Evolutionary conservation across 1,139 yeast genomes (phyloP), one percentile per base, ranked within the genome.

Genomic region (Pichia terricola): DNA sequence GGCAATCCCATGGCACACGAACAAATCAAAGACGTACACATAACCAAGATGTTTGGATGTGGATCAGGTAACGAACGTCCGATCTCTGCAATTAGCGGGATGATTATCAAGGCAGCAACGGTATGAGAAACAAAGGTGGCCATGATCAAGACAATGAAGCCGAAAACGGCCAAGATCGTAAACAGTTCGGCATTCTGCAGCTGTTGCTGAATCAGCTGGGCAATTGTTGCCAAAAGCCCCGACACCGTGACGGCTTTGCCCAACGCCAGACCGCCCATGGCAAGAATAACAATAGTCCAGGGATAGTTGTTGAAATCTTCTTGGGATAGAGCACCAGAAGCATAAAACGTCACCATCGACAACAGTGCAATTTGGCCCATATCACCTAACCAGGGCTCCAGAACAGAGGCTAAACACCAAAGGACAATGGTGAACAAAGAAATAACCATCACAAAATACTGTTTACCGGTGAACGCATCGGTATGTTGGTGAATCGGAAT

Each of bases 81-180:
- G 45, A 89, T 83, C 55, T 88, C 88, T 45, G 83, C 80, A 57
- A 89, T 91, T 53, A 89, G 70, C 11, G 97, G 97, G 43, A 88
- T 75, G 47, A 89, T 78, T 51, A 89, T 89, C 61, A 89, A 70
- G 0, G 96, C 96, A 1, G 97, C 96, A 37, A 89, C 97, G 0
- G 96, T 89, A 62, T 89, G 97, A 7, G 95, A 84, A 8, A 89
- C 91, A 68, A 89, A 89, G 0, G 97, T 88, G 2, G 97, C 97
- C 58, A 88, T 81, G 2, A 80, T 79, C 43, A 88, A 68, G 43
- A 86, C 79, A 58, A 88, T 73, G 22, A 79, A 65, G 26, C 96
- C 96, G 59, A 89, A 89, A 35, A 83, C 75, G 28, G 84, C 59
- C 60, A 84, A 67, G 39, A 89, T 78, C 6, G 78, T 77, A 59